A percentile compares a stretch with the other conserved stretches of the same genome.
phyloP scores from a whole-genome alignment of 2,329 filamentous ascomycete species.

The Botrytis hyacinthi region DNA sequence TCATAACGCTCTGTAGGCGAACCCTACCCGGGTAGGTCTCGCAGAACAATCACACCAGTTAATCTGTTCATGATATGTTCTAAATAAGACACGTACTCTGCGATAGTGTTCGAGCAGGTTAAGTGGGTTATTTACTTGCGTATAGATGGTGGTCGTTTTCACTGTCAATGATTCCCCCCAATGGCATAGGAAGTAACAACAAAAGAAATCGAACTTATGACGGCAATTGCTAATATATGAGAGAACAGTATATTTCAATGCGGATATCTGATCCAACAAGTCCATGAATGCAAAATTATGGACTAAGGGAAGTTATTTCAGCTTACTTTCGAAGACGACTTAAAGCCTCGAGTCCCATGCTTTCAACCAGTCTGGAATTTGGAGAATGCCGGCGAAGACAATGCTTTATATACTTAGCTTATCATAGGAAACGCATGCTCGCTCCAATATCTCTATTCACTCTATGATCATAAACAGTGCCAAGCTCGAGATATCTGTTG shows the following conservation, averaged over 20 bases:
- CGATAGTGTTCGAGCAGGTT: neutral
- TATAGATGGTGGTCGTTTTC: neutral
- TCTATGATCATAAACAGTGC: neutral
- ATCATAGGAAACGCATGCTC: neutral
- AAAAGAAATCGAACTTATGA: neutral
- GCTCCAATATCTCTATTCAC: neutral
- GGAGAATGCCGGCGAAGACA: neutral
- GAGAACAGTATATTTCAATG: neutral
- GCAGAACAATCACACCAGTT: neutral
- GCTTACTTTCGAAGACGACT: neutral
- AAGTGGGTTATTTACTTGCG: neutral
- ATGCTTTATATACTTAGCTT: neutral
- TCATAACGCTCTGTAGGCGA: neutral
- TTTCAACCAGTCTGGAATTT: neutral
- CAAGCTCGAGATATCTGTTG: neutral
- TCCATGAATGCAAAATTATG: neutral
- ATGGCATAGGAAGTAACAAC: neutral
- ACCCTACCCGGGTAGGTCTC: fast-evolving
- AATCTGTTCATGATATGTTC: neutral
- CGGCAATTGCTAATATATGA: neutral
- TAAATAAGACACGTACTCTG: neutral
- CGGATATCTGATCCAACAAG: neutral
- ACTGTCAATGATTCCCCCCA: neutral
- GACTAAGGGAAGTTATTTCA: neutral
- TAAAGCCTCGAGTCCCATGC: too few species aligned